A percentile compares a stretch with the other conserved stretches of the same genome.
Conservation (phyloP, 768 basidiomycete species). For the Termitomyces sp. region DNA sequence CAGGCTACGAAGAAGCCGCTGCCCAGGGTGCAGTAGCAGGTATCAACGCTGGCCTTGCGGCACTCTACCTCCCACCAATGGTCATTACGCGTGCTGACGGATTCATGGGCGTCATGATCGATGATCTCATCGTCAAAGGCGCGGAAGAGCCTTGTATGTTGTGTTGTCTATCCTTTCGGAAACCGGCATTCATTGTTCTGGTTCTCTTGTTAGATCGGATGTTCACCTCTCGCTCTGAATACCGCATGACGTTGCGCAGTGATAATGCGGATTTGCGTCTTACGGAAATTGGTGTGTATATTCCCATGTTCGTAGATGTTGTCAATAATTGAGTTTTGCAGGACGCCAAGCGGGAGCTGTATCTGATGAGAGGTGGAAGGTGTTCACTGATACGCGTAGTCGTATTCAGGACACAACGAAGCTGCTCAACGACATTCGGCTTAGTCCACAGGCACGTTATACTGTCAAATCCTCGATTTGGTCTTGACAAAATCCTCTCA, state of each 20-base stretch:
- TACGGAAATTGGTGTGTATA: slow-evolving; percentile 61
- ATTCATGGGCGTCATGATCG: slow-evolving; percentile 88
- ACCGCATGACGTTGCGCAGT: slow-evolving; percentile 80
- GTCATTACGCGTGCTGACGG: slow-evolving; percentile 80
- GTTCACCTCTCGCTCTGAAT: slow-evolving; percentile 91
- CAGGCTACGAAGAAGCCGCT: slow-evolving; percentile 93
- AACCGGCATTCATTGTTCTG: slow-evolving; percentile 4
- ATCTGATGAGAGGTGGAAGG: slow-evolving; percentile 41
- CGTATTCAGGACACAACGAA: slow-evolving; percentile 32
- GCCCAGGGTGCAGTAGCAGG: slow-evolving; percentile 89
- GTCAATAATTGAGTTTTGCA: slow-evolving; percentile 16
- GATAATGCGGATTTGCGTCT: slow-evolving; percentile 88
- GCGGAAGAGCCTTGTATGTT: slow-evolving; percentile 85
- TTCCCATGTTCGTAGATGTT: neutral
- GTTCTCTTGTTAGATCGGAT: slow-evolving; percentile 62
- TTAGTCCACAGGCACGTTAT: slow-evolving; percentile 40
- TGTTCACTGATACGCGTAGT: slow-evolving; percentile 28
- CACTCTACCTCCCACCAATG: slow-evolving; percentile 51
- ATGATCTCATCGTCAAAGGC: slow-evolving; percentile 85
- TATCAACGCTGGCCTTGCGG: slow-evolving; percentile 78
- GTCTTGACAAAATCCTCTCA: neutral
- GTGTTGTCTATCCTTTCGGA: neutral
- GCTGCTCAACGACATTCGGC: slow-evolving; percentile 28
- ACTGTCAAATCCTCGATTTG: neutral
- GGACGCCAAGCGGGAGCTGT: slow-evolving; percentile 41